Percentiles rank a stretch among this genome's conserved stretches.
These are phyloP conservation scores for Sabuloglossum arenarium DNA, from an alignment of 495 filamentous ascomycete genomes.

Conservation along the genomic window DNA sequence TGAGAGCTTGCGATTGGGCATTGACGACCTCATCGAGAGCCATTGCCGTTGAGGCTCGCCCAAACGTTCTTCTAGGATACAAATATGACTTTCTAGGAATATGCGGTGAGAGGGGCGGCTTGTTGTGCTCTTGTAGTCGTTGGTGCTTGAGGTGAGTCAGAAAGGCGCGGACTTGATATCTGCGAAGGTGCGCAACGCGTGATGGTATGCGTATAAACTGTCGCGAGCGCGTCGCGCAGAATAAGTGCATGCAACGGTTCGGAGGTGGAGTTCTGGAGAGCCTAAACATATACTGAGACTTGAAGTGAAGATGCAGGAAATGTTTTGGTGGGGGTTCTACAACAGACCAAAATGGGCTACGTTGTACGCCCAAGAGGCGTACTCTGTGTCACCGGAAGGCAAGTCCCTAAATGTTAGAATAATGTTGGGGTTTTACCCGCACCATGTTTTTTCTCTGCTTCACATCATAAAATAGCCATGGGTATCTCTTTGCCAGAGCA, in stretches of 20 bases:
- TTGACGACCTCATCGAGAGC: background rate
- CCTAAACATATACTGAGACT: background rate
- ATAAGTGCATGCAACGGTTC: background rate
- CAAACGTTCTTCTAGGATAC: background rate
- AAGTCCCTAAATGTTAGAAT: too few species aligned
- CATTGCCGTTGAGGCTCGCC: background rate
- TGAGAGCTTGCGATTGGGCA: background rate
- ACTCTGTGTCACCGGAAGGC: background rate
- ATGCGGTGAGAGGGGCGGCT: background rate
- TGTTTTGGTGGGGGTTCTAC: background rate
- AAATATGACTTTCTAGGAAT: background rate
- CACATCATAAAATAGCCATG: too few species aligned
- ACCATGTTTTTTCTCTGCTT: too few species aligned
- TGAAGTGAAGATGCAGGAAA: background rate
- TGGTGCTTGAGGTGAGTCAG: background rate
- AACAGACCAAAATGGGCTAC: background rate
- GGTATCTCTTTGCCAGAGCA: too few species aligned
- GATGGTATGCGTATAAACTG: background rate
- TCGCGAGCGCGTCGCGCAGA: background rate
- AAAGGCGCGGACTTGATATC: background rate
- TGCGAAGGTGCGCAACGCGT: background rate
- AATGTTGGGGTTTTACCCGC: too few species aligned
- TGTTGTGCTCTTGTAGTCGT: background rate
- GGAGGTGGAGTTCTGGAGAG: background rate
- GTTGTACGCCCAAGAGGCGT: background rate